These are phyloP conservation scores for Metschnikowia chrysomelidarum DNA, from an alignment of 805 yeast genomes.

Conservation along the genomic window DNA sequence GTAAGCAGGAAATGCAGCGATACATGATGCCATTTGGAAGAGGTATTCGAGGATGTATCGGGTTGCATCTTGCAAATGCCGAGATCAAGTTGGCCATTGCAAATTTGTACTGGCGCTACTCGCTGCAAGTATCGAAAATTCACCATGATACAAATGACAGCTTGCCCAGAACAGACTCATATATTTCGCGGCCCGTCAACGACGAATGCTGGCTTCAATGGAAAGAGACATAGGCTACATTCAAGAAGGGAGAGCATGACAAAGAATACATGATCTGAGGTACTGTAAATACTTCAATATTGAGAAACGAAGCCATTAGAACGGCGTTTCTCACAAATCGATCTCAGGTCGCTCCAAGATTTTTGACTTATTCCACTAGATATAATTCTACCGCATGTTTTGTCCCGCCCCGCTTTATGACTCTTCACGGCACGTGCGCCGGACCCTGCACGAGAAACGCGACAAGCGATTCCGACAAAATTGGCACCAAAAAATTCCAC, in stretches of 20 bases:
- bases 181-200: slow-evolving; percentile 49
- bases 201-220: slow-evolving; percentile 54
- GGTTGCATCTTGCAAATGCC: slow-evolving; percentile 62
- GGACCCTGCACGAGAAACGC: too few relatives aligned
- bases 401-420: too few relatives aligned
- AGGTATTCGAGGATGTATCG: slow-evolving; percentile 73
- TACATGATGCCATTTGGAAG: slow-evolving; percentile 69
- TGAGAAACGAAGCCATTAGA: too few relatives aligned
- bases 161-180: slow-evolving; percentile 49
- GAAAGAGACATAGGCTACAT: slow-evolving; percentile 11
- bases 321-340: too few relatives aligned
- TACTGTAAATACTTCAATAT: too few relatives aligned
- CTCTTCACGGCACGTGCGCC: too few relatives aligned
- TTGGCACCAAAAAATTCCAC: too few relatives aligned
- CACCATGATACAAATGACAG: slow-evolving; percentile 32
- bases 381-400: too few relatives aligned
- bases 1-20: slow-evolving; percentile 46
- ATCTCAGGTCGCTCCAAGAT: too few relatives aligned
- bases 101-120: slow-evolving; percentile 49
- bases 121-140: slow-evolving; percentile 21
- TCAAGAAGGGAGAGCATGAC: neutral
- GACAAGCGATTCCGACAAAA: too few relatives aligned
- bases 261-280: neutral
- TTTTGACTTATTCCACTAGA: too few relatives aligned
- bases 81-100: slow-evolving; percentile 62